Percentiles rank a stretch among this genome's conserved stretches.
Evolutionary conservation across 345 rosid genomes (phyloP).

Genomic region (Hevea brasiliensis): DNA sequence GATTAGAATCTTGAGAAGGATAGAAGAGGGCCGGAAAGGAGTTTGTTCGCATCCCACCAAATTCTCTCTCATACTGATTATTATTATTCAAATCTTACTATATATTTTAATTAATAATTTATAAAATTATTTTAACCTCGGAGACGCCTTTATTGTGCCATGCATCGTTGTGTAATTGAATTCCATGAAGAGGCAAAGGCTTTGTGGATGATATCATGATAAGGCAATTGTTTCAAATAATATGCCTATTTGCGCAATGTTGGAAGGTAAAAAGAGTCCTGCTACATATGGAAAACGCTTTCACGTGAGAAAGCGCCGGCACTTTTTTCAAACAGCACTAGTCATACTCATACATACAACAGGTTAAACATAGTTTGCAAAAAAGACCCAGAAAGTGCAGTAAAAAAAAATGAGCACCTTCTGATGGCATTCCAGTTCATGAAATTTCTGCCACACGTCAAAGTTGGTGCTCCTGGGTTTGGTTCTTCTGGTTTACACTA

Average conservation of each 20-base stretch:
- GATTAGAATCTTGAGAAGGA: too few species aligned
- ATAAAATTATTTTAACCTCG: too few species aligned
- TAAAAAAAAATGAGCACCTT: constrained; percentile 26
- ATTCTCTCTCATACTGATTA: too few species aligned
- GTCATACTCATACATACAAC: background rate
- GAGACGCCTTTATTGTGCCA: background rate
- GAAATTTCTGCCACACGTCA: constrained; percentile 3
- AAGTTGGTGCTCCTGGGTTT: constrained; percentile 12
- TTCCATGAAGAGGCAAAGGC: background rate
- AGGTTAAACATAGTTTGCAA: constrained; percentile 1
- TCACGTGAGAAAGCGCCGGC: background rate
- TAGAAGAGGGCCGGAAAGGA: too few species aligned
- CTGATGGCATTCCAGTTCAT: constrained; percentile 14
- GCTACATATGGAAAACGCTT: background rate
- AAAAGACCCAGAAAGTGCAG: constrained; percentile 36
- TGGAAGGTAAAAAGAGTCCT: background rate
- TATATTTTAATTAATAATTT: too few species aligned
- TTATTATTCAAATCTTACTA: too few species aligned
- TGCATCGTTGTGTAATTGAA: background rate
- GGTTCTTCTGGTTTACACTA: constrained; percentile 14
- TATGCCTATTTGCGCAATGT: background rate
- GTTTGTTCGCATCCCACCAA: too few species aligned
- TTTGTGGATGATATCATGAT: background rate
- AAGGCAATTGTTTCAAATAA: background rate
- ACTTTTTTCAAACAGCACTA: background rate